Evolutionary conservation across 148 eudicot genomes (phyloP).

Genomic region (Fagopyrum homotropicum): DNA sequence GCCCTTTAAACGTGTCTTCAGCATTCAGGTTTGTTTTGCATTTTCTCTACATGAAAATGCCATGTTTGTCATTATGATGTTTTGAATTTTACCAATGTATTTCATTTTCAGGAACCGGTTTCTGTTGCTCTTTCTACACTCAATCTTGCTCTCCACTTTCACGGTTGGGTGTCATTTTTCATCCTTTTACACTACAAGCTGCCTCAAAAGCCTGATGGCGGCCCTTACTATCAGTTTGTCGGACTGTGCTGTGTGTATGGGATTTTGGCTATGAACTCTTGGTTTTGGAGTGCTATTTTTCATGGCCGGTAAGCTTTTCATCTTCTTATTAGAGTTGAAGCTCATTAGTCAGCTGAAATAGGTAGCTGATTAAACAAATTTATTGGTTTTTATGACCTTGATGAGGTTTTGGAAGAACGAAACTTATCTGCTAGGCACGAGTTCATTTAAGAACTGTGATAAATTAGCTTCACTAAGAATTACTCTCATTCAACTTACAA

Average conservation of each 20-base stretch:
- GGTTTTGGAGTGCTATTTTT: slow-evolving; percentile 80
- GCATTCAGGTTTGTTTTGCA: slow-evolving; percentile 41
- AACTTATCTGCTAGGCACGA: too few relatives aligned
- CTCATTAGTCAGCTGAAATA: too few relatives aligned
- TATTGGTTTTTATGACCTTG: too few relatives aligned
- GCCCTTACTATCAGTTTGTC: slow-evolving; percentile 54
- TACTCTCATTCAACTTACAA: too few relatives aligned
- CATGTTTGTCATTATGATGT: background rate
- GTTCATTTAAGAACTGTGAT: too few relatives aligned
- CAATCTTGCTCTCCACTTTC: slow-evolving; percentile 80
- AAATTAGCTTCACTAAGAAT: too few relatives aligned
- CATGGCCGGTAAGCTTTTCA: slow-evolving; percentile 51
- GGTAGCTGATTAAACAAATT: too few relatives aligned
- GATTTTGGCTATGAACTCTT: slow-evolving; percentile 61
- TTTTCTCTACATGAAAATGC: background rate
- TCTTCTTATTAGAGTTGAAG: background rate
- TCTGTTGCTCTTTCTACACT: slow-evolving; percentile 72
- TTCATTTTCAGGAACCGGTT: slow-evolving; percentile 66
- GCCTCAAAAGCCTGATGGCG: slow-evolving; percentile 49
- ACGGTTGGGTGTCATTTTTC: slow-evolving; percentile 83
- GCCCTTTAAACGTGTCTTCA: slow-evolving; percentile 50
- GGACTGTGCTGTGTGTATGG: slow-evolving; percentile 76
- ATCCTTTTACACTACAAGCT: slow-evolving; percentile 65
- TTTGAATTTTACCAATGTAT: background rate
- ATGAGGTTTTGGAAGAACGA: too few relatives aligned